Percentiles rank a stretch among this genome's conserved stretches.
Conservation (phyloP, 2,329 filamentous ascomycete genomes). For the Lomentospora prolificans region DNA sequence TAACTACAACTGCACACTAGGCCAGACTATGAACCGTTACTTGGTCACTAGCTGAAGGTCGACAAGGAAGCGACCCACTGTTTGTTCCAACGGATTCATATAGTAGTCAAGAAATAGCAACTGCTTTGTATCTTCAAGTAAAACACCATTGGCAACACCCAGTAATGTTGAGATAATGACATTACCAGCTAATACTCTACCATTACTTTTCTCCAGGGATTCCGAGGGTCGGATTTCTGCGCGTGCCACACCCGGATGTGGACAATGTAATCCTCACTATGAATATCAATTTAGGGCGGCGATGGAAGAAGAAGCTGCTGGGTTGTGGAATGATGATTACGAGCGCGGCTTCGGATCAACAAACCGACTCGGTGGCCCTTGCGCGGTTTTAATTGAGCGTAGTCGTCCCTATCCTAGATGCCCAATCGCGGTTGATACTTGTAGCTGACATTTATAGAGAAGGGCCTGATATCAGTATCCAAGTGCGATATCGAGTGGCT, state of each 20-base stretch:
- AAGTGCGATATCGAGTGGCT: too few relatives aligned
- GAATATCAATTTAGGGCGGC: background rate
- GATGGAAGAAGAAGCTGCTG: too few relatives aligned
- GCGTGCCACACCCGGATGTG: background rate
- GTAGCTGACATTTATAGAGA: too few relatives aligned
- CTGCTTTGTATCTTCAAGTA: background rate
- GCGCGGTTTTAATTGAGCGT: too few relatives aligned
- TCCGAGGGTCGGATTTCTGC: background rate
- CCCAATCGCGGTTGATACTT: too few relatives aligned
- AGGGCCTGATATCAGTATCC: too few relatives aligned
- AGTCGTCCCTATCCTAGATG: too few relatives aligned
- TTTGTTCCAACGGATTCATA: background rate
- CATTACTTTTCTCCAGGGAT: background rate
- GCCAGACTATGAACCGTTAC: background rate
- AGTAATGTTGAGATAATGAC: background rate
- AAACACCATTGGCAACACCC: background rate
- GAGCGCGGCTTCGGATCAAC: too few relatives aligned
- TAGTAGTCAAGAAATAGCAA: background rate
- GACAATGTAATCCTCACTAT: background rate
- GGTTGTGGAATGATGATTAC: too few relatives aligned
- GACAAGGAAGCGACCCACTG: background rate
- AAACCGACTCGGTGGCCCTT: too few relatives aligned
- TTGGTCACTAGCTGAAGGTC: background rate
- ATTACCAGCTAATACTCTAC: background rate
- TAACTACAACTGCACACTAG: background rate